Evolutionary conservation across 2,329 filamentous ascomycete species (phyloP).

Genomic region (Sarocladium brachiariae): DNA sequence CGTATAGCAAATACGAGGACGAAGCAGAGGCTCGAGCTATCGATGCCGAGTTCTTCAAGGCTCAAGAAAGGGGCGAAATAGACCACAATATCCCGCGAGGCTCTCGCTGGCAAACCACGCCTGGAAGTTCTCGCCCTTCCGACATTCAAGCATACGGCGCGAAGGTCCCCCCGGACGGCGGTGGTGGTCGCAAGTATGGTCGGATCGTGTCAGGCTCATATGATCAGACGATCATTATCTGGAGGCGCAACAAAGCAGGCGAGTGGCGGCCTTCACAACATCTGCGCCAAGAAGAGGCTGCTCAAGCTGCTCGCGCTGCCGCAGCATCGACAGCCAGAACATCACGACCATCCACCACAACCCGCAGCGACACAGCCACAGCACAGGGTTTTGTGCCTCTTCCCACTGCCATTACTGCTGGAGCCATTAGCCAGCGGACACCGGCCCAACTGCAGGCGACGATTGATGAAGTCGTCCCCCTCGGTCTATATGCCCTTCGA

Average conservation of each 20-base stretch:
- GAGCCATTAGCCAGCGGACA: neutral
- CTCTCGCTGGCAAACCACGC: slow-evolving; percentile 43
- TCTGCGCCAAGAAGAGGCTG: slow-evolving; percentile 67
- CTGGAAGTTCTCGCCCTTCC: slow-evolving; percentile 67
- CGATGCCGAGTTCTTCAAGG: slow-evolving; percentile 65
- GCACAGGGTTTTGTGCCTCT: slow-evolving; percentile 7
- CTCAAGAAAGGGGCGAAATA: slow-evolving; percentile 44
- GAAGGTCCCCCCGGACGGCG: slow-evolving; percentile 83
- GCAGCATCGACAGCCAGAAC: slow-evolving; percentile 4
- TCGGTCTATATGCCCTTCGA: slow-evolving; percentile 26
- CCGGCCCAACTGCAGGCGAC: slow-evolving; percentile 26
- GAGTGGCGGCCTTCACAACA: slow-evolving; percentile 75
- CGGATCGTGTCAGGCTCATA: slow-evolving; percentile 98
- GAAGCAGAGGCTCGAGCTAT: slow-evolving; percentile 64
- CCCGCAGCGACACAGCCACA: too few relatives aligned
- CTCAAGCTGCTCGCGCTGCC: slow-evolving; percentile 35
- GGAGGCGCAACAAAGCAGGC: slow-evolving; percentile 79
- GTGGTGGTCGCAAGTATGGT: slow-evolving; percentile 80
- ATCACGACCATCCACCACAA: neutral
- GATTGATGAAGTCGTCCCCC: slow-evolving; percentile 46
- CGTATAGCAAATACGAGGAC: slow-evolving; percentile 71
- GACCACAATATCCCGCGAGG: slow-evolving; percentile 25
- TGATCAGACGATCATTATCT: slow-evolving; percentile 91
- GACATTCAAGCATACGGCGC: slow-evolving; percentile 77
- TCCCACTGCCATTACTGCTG: slow-evolving; percentile 5